phyloP scores from a whole-genome alignment of 1,139 yeast species.

The Spathaspora sp. region DNA sequence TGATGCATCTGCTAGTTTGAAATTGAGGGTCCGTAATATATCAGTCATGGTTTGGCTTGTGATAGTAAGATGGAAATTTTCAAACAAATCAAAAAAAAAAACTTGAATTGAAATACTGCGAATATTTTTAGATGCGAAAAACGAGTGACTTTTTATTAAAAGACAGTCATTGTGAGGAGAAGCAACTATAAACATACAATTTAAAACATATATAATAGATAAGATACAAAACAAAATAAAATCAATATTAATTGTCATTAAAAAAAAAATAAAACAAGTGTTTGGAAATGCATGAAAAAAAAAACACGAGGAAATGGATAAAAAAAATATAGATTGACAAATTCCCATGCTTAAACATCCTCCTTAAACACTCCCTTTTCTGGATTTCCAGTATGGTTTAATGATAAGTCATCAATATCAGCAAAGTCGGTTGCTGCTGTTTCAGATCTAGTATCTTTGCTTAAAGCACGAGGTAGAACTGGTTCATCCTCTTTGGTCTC shows the following conservation, averaged over 20 bases:
- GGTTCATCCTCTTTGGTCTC: constrained; percentile 8
- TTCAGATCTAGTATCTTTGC: constrained; percentile 8
- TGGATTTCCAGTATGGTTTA: constrained; percentile 20
- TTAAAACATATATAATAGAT: not conserved
- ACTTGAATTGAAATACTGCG: not conserved
- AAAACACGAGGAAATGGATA: not conserved
- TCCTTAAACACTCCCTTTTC: constrained; percentile 46
- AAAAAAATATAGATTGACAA: not conserved
- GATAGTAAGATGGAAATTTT: not conserved
- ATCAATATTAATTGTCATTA: not conserved
- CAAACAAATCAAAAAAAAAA: not conserved
- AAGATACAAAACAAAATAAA: not conserved
- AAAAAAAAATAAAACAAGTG: not conserved
- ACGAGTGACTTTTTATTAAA: not conserved
- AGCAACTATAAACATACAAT: not conserved
- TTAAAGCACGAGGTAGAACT: not conserved
- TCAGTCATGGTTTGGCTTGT: constrained; percentile 8
- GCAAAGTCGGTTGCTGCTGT: constrained; percentile 11
- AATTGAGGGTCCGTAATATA: constrained; percentile 16
- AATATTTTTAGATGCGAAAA: not conserved
- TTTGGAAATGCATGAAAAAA: not conserved
- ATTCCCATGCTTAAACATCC: constrained; percentile 28
- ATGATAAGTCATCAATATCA: constrained; percentile 20
- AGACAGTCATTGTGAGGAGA: not conserved
- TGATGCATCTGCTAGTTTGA: constrained; percentile 38